Evolutionary conservation across 306 rosid species (phyloP), one percentile per base, ranked within the genome.

Genomic region (Quercus aquifolioides): DNA sequence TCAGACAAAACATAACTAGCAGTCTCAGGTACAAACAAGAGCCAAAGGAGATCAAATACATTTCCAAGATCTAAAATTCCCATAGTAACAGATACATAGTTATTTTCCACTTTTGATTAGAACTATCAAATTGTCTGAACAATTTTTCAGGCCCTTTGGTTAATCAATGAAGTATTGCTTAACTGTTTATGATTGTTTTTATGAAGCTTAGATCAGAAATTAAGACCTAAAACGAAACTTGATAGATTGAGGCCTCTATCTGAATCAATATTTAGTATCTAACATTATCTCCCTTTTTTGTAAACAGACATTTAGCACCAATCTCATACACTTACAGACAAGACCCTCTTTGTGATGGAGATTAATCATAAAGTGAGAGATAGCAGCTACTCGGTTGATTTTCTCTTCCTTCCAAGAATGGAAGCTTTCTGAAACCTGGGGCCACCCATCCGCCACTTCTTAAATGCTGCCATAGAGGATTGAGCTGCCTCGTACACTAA

Each of bases 401-500:
- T 95, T 85, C 97, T 92, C 91, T 95, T 95, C 80, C 91, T 87
- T 79, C 91, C 90, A 28, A 92, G 91, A 84, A 92, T 38, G 21
- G 96, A 86, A 77, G 98, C 92, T 90, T 81, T 88, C 80, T 89
- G 94, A 75, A 92, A 91, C 83, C 98, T 89, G n/a, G 97, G 89
- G 3, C 98, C 99, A 14, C 99, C 98, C 80, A 87, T 88, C 76
- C 98, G 87, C 98, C 99, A 92, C 84, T 88, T 93, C 86, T 89
- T 95, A 76, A 93, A 91, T 82, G 94, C 94, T 72, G 92, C 81
- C 97, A 91, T 95, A 38, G 98, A 89, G 58, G 98, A 90, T 72
- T 92, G 98, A 84, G 97, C 99, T 70, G 97, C 89, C 87, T 91
- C 92, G 82, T 89, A 95, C 89, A 95, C 98, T 95, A 81, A 81